Percentiles rank a stretch among this genome's conserved stretches.
Evolutionary conservation across 768 basidiomycete genomes (phyloP).

Genomic region (Harrya chromipes): DNA sequence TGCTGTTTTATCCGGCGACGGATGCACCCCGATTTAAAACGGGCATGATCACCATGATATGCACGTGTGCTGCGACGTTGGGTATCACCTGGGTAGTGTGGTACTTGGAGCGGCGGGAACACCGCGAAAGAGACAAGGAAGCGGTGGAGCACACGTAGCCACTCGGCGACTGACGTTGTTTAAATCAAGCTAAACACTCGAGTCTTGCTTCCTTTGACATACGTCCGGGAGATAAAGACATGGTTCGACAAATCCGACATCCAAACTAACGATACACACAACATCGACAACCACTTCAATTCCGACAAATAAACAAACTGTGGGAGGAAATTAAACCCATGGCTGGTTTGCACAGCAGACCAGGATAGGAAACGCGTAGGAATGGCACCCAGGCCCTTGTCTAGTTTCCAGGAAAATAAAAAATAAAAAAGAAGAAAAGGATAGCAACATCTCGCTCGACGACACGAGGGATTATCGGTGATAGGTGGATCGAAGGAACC

Average conservation of each 20-base stretch:
- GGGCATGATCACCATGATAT: slow-evolving; percentile 69
- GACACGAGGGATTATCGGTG: slow-evolving; percentile 11
- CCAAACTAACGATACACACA: slow-evolving; percentile 13
- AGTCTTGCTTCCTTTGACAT: neutral
- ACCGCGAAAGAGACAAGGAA: slow-evolving; percentile 3
- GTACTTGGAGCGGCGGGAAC: slow-evolving; percentile 46
- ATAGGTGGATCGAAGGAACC: slow-evolving; percentile 4
- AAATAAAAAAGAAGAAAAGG: neutral
- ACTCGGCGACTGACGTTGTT: neutral
- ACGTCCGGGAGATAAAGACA: neutral
- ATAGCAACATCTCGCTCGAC: slow-evolving; percentile 15
- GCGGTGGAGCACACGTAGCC: too few species aligned
- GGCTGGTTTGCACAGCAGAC: slow-evolving; percentile 18
- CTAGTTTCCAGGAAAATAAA: neutral
- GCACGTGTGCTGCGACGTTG: slow-evolving; percentile 54
- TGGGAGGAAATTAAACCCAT: slow-evolving; percentile 1
- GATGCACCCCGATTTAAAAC: slow-evolving; percentile 66
- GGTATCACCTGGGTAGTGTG: slow-evolving; percentile 54
- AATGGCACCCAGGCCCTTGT: neutral
- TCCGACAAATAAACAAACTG: slow-evolving; percentile 1
- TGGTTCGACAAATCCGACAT: neutral
- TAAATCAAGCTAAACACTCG: neutral
- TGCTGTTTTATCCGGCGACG: slow-evolving; percentile 71
- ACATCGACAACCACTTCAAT: slow-evolving; percentile 6
- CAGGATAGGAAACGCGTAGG: neutral